These are phyloP conservation scores for Salix brachista DNA, from an alignment of 345 rosid genomes.

Conservation along the genomic window DNA sequence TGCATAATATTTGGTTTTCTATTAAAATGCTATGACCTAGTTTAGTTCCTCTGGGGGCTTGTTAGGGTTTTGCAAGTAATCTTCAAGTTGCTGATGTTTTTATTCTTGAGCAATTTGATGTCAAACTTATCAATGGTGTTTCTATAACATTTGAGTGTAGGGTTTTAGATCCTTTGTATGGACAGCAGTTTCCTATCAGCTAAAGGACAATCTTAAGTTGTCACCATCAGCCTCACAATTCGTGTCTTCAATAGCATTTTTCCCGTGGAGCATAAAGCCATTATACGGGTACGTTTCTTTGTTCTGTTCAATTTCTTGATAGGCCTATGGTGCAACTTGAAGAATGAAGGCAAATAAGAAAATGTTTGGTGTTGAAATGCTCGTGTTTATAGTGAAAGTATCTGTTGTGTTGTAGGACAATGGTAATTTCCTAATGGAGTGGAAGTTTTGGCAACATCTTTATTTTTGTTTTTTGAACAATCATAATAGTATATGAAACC, in stretches of 20 bases:
- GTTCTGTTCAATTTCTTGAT: not conserved
- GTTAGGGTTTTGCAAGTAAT: not conserved
- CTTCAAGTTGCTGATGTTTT: not conserved
- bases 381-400: not conserved
- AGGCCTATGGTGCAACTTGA: too few species aligned
- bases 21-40: not conserved
- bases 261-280: constrained; percentile 97
- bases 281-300: constrained; percentile 65
- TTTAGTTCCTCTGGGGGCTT: not conserved
- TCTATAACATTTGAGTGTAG: constrained; percentile 35
- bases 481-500: not conserved
- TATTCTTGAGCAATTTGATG: too few species aligned
- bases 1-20: not conserved
- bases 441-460: not conserved
- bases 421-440: not conserved
- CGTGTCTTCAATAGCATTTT: constrained; percentile 70
- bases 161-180: constrained; percentile 97
- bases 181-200: constrained; percentile 96
- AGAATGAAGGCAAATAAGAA: not conserved
- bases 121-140: not conserved
- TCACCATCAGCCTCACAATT: constrained; percentile 97
- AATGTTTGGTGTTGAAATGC: not conserved
- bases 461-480: not conserved
- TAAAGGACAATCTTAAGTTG: constrained; percentile 78
- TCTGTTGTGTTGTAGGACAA: not conserved